phyloP scores from a whole-genome alignment of 2,329 filamentous ascomycete species.

The Emmonsiellopsis sp. region DNA sequence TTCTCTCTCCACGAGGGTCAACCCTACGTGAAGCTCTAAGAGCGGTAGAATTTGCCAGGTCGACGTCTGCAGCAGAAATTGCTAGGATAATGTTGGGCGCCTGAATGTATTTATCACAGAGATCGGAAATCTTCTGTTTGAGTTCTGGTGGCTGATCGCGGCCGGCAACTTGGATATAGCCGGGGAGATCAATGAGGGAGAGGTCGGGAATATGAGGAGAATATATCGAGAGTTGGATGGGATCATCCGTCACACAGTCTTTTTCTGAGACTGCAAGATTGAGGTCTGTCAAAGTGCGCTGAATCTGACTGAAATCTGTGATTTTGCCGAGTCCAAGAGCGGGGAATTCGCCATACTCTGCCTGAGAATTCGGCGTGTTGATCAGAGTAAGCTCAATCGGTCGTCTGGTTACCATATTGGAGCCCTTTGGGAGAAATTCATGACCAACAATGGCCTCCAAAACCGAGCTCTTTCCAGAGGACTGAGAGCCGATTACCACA shows the following conservation, averaged over 20 bases:
- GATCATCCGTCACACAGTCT: slow-evolving; percentile 92
- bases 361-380: slow-evolving; percentile 78
- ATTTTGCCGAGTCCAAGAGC: slow-evolving; percentile 82
- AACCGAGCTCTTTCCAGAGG: slow-evolving; percentile 95
- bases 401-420: slow-evolving; percentile 93
- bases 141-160: slow-evolving; percentile 82
- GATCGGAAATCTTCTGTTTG: slow-evolving; percentile 89
- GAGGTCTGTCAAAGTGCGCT: slow-evolving; percentile 86
- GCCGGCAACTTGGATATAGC: slow-evolving; percentile 93
- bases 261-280: slow-evolving; percentile 85
- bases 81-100: slow-evolving; percentile 92
- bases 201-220: slow-evolving; percentile 92
- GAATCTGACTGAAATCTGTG: slow-evolving; percentile 76
- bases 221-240: slow-evolving; percentile 90
- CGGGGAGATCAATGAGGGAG: slow-evolving; percentile 89
- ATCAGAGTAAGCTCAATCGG: slow-evolving; percentile 94
- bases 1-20: slow-evolving; percentile 87
- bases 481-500: slow-evolving; percentile 98
- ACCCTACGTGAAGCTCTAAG: slow-evolving; percentile 81
- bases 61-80: slow-evolving; percentile 94
- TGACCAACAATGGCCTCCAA: slow-evolving; percentile 95
- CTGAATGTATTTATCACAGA: slow-evolving; percentile 98
- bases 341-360: slow-evolving; percentile 94
- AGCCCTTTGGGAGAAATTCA: slow-evolving; percentile 94
- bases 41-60: slow-evolving; percentile 91